Percentiles rank a stretch among this genome's conserved stretches.
Evolutionary conservation across 495 filamentous ascomycete genomes (phyloP).

Genomic region (Symbiotaphrina buchneri): DNA sequence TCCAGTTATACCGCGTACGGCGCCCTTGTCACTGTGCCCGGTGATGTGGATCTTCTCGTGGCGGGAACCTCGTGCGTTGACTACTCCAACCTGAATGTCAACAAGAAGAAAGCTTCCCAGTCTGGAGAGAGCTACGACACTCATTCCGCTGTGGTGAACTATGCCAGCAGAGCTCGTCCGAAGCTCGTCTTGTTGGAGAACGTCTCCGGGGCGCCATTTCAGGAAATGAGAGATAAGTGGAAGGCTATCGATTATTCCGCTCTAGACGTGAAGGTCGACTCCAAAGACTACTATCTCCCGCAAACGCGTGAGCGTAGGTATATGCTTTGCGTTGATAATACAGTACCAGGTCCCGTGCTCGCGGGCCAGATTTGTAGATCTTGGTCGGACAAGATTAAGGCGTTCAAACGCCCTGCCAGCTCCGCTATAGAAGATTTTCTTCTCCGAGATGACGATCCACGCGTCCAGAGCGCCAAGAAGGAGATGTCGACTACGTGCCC

Average conservation of each 20-base stretch:
- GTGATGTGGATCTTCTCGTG: constrained; percentile 40
- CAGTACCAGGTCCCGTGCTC: neutral
- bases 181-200: constrained; percentile 57
- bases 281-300: constrained; percentile 58
- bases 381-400: constrained; percentile 17
- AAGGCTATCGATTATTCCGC: constrained; percentile 28
- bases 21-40: constrained; percentile 29
- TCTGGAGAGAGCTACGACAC: constrained; percentile 49
- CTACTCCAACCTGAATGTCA: constrained; percentile 24
- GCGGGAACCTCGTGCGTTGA: constrained; percentile 66
- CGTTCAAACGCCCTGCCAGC: constrained; percentile 34
- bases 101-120: constrained; percentile 17
- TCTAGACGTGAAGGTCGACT: constrained; percentile 26
- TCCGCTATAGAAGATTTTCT: constrained; percentile 40
- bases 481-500: constrained; percentile 12
- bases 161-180: constrained; percentile 30
- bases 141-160: constrained; percentile 36
- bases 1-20: constrained; percentile 52
- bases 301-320: constrained; percentile 59
- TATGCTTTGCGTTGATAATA: constrained; percentile 35
- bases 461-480: constrained; percentile 25
- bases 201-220: constrained; percentile 41
- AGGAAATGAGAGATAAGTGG: constrained; percentile 24
- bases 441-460: constrained; percentile 29
- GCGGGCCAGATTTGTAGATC: constrained; percentile 1